Conservation (phyloP, 371 early-diverging fungal species). For the Circinella minor region DNA sequence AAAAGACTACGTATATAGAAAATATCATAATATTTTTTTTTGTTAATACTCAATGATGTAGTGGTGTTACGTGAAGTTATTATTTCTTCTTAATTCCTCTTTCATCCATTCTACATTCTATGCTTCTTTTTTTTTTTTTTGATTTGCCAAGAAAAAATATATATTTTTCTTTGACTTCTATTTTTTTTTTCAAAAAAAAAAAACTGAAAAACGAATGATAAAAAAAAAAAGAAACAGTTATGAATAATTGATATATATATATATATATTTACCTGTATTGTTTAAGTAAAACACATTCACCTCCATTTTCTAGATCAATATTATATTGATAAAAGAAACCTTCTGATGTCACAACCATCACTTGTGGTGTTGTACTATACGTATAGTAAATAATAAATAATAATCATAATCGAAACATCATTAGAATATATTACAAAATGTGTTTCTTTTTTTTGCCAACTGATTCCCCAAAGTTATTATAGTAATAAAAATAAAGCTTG, state of each 20-base stretch:
- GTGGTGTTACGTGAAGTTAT: neutral
- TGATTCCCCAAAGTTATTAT: neutral
- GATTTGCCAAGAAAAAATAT: too few species aligned
- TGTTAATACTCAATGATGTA: too few species aligned
- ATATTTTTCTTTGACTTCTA: neutral
- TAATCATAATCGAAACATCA: neutral
- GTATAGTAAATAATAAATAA: neutral
- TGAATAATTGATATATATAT: too few species aligned
- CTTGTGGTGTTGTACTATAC: constrained; percentile 72
- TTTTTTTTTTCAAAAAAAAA: neutral
- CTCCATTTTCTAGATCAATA: constrained; percentile 90
- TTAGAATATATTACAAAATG: too few species aligned
- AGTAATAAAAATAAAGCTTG: neutral
- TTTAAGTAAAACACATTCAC: constrained; percentile 90
- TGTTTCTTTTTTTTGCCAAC: too few species aligned
- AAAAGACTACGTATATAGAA: constrained; percentile 16
- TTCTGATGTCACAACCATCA: constrained; percentile 92
- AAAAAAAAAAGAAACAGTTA: too few species aligned
- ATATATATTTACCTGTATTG: constrained; percentile 62
- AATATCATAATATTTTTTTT: neutral
- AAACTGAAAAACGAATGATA: too few species aligned
- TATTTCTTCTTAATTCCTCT: neutral
- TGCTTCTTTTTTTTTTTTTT: too few species aligned
- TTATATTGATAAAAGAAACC: constrained; percentile 92
- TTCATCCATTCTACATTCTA: neutral